Evolutionary conservation across 257 asterid genomes (phyloP), one percentile per base, ranked within the genome.

Genomic region (Gentiana dahurica): DNA sequence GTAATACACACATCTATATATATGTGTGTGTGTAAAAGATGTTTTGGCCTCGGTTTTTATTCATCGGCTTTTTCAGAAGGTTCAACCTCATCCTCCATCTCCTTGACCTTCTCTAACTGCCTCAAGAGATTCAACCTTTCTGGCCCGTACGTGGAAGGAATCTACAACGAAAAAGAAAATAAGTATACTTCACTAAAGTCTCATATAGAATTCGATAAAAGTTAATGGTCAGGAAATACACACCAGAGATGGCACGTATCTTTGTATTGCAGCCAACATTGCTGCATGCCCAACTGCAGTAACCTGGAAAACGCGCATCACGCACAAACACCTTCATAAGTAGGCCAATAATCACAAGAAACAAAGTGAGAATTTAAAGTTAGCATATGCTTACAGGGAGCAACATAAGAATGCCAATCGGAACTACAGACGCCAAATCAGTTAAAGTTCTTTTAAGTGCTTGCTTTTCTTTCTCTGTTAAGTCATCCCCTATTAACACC

Each of bases 251-350:
- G 99, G 97, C 39, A 82, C 79, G 13, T 92, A 92, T 67, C 95
- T 86, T 63, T 85, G 97, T 60, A 92, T 92, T 67, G 95, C 97
- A 58, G 97, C 95, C 82, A 92, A 66, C 79, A 92, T 88, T 56
- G 99, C 97, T 54, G 99, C 97, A 67, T 88, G 95, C 34, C 95
- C 97, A 51, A 92, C 97, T 58, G 97, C 97, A 48, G 97, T 92
- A 49, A 92, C 97, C 99, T 92, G 89, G 55, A 70, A 71, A 51
- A 62, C 38, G 54, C 46, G 56, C 44, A 36, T 44, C 65, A 48
- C 9, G 9, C 46, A 41, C 46, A 41, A 41, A 41, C 46, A 41
- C 46, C 46, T 41, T 41, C 46, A 41, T 41, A 5, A 5, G 46
- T 10, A 41, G 5, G 46, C 6, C 24, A 24, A 24, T 24, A 10